These are phyloP conservation scores for Psilocybe sp. DNA, from an alignment of 768 basidiomycete genomes.

Conservation along the genomic window DNA sequence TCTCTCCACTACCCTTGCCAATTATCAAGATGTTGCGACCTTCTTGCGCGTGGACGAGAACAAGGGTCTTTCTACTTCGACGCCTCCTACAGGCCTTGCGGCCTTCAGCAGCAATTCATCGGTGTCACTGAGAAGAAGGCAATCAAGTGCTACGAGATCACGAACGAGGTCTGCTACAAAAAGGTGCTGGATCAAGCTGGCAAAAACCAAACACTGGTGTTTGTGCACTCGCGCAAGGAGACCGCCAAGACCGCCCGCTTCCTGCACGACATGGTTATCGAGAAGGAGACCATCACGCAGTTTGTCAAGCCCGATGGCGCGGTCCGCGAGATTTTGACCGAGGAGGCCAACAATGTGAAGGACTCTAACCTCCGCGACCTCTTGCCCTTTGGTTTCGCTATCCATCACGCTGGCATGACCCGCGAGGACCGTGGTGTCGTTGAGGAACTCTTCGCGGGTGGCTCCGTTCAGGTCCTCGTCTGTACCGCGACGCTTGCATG, in stretches of 20 bases:
- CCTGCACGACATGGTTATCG: slow-evolving; percentile 91
- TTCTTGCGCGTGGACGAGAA: slow-evolving; percentile 93
- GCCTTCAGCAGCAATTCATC: slow-evolving; percentile 93
- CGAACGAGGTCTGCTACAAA: slow-evolving; percentile 99
- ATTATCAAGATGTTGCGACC: slow-evolving; percentile 95
- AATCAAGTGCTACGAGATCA: slow-evolving; percentile 96
- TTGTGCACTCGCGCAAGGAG: slow-evolving; percentile 98
- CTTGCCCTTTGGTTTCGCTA: slow-evolving; percentile 94
- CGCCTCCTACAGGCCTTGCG: slow-evolving; percentile 89
- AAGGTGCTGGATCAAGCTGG: slow-evolving; percentile 90
- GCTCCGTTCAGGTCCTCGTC: slow-evolving; percentile 89
- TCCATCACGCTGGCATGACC: slow-evolving; percentile 97
- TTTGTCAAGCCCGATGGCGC: slow-evolving; percentile 95
- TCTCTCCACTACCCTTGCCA: slow-evolving; percentile 95
- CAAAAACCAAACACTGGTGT: slow-evolving; percentile 92
- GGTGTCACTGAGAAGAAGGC: slow-evolving; percentile 99
- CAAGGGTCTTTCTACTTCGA: slow-evolving; percentile 98
- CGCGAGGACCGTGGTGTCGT: slow-evolving; percentile 87
- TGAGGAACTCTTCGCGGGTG: slow-evolving; percentile 94
- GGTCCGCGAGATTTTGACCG: slow-evolving; percentile 82
- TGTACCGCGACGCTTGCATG: slow-evolving; percentile 98
- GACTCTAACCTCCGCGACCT: slow-evolving; percentile 85
- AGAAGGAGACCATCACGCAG: slow-evolving; percentile 94
- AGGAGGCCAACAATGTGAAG: slow-evolving; percentile 79
- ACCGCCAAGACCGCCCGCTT: slow-evolving; percentile 96